Percentiles rank a stretch among this genome's conserved stretches.
Evolutionary conservation across 441 rosid genomes (phyloP).

Genomic region (Adansonia grandidieri): DNA sequence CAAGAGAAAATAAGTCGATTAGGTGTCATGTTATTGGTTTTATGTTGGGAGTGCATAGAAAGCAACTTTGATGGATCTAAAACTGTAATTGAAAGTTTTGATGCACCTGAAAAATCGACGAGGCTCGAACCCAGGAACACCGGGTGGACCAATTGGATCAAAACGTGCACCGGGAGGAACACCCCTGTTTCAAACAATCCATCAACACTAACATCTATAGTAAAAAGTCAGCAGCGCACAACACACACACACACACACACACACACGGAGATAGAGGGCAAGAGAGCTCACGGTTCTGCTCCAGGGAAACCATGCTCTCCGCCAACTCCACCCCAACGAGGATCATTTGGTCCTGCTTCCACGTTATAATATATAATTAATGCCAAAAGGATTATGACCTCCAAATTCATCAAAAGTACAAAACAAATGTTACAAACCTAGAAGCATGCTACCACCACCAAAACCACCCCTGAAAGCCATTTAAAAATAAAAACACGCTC

Average conservation of each 20-base stretch:
- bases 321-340: constrained; percentile 56
- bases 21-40: constrained; percentile 20
- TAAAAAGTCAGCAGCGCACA: not conserved
- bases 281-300: constrained; percentile 59
- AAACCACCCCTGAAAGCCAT: constrained; percentile 58
- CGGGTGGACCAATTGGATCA: constrained; percentile 90
- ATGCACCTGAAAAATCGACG: constrained; percentile 67
- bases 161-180: constrained; percentile 95
- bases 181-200: constrained; percentile 54
- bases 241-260: too few relatives aligned
- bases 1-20: not conserved
- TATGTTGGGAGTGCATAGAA: too few relatives aligned
- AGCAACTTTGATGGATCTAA: not conserved
- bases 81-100: not conserved
- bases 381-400: not conserved
- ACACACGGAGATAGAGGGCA: too few relatives aligned
- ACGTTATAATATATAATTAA: constrained; percentile 25
- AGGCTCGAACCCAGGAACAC: constrained; percentile 81
- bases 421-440: constrained; percentile 50
- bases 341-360: constrained; percentile 74
- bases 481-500: constrained; percentile 21
- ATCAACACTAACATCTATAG: constrained; percentile 7
- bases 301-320: constrained; percentile 50
- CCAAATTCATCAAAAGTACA: constrained; percentile 1
- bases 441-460: constrained; percentile 68